Base-by-base conservation (phyloP, 805 yeast species). In the Saccharomyces mikatae region DNA sequence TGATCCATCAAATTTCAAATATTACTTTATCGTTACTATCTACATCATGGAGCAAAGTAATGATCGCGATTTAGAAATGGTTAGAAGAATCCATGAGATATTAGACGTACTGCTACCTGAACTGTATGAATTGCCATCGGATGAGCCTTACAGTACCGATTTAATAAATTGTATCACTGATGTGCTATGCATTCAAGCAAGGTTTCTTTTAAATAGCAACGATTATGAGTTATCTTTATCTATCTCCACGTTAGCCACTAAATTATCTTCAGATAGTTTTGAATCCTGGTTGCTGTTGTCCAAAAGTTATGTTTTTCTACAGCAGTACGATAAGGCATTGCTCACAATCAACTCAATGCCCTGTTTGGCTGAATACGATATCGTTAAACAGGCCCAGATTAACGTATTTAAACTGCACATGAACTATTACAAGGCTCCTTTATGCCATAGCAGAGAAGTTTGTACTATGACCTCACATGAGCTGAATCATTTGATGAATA, bases 281-380 rank as follows among this genome's bases (percentile, higher is more conserved):
- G 60, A 60, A 6, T 61, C 71, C 1, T 69, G 71, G 72, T 60
- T 58, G 50, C 52, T 59, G 51, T 55, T 69, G 28, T 63, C 71
- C 0, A 57, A 57, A 48, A 58, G 67, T 46, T 69, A 67, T 51
- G 61, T 66, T 11, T 46, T 56, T 10, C 46, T 59, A 31, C 58
- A 55, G 17, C 57, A 64, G 31, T 68, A 56, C 49, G 58, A 60
- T 10, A 56, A 57, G 32, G 71, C 70, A 1, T 51, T 69, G 29
- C 53, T 62, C 6, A 60, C 71, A 1, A 60, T 69, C 17, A 69
- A 69, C 52, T 64, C 71, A 11, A 62, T 67, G 63, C 71, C 72
- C 13, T 60, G 60, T 46, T 53, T 68, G 49, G 60, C 62, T 8
- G 52, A 58, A 17, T 50, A 55, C n/a, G 71, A 69, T 53, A 58